Conservation (phyloP, 2,329 filamentous ascomycete species). For the Diaporthe caulivora region DNA sequence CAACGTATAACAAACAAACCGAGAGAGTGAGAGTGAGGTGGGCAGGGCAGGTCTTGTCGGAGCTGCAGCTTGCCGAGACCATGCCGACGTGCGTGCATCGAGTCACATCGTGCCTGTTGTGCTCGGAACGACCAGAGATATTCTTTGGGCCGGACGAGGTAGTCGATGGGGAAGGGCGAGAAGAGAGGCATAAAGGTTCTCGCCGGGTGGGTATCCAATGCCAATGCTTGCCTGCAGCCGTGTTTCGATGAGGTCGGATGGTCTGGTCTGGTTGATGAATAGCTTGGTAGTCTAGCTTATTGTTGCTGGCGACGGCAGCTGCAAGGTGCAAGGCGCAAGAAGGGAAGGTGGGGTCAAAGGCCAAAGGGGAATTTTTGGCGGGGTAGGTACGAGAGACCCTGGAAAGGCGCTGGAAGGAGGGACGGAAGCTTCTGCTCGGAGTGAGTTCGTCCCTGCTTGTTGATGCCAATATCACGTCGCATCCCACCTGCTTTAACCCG, state of each 20-base stretch:
- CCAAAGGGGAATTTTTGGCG: constrained; percentile 29
- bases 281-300: no score
- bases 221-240: background rate
- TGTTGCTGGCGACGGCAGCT: background rate
- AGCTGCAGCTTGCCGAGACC: constrained; percentile 23
- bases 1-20: background rate
- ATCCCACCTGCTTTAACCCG: constrained; percentile 44
- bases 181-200: background rate
- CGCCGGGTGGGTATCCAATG: background rate
- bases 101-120: constrained; percentile 19
- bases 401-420: background rate
- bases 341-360: background rate
- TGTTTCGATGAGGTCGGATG: background rate
- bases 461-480: background rate
- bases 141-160: background rate
- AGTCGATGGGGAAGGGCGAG: no score
- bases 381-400: constrained; percentile 20
- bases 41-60: background rate
- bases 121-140: background rate
- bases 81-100: background rate
- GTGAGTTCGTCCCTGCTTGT: background rate
- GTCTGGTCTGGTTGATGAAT: background rate
- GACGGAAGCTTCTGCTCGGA: constrained; percentile 1
- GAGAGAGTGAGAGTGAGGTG: background rate
- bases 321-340: background rate